phyloP scores from a whole-genome alignment of 1,139 yeast species.

The Magnusiomyces starmeri region DNA sequence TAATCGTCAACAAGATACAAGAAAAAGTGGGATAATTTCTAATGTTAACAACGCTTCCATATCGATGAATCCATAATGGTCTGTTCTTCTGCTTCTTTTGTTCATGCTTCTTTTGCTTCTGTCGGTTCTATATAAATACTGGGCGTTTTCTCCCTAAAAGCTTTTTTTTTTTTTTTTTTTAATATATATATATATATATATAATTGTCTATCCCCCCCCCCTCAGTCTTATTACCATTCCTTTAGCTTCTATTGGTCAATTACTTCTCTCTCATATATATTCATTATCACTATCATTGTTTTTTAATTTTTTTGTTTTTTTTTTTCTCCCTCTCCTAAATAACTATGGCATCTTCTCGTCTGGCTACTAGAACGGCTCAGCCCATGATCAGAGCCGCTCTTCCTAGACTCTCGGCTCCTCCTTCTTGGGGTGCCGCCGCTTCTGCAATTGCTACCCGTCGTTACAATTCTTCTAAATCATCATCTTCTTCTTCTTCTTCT shows the following conservation, averaged over 20 bases:
- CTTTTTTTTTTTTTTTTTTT: slow-evolving; percentile 1
- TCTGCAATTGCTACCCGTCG: slow-evolving; percentile 11
- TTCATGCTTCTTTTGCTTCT: not conserved
- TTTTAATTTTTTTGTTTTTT: not conserved
- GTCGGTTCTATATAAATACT: slow-evolving; percentile 10
- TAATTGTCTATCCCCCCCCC: not conserved
- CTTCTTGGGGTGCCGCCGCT: slow-evolving; percentile 3
- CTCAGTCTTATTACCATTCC: not conserved
- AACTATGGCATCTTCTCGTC: slow-evolving; percentile 8
- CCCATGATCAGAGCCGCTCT: slow-evolving; percentile 15
- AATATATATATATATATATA: not conserved
- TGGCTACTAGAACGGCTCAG: slow-evolving; percentile 8
- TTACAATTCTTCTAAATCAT: slow-evolving; percentile 17
- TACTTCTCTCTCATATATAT: not conserved
- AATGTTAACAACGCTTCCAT: not conserved
- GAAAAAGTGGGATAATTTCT: not conserved
- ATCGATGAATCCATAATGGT: not conserved
- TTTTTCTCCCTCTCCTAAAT: not conserved
- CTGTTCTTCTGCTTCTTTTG: not conserved
- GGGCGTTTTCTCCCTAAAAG: slow-evolving; percentile 6
- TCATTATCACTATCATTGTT: not conserved
- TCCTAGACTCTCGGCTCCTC: slow-evolving; percentile 8
- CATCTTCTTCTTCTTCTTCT: slow-evolving; percentile 17
- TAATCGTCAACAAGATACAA: too few species aligned
- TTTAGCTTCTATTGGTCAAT: not conserved